Conservation (phyloP, 129 eudicot species). For the Kitagawia praeruptora region DNA sequence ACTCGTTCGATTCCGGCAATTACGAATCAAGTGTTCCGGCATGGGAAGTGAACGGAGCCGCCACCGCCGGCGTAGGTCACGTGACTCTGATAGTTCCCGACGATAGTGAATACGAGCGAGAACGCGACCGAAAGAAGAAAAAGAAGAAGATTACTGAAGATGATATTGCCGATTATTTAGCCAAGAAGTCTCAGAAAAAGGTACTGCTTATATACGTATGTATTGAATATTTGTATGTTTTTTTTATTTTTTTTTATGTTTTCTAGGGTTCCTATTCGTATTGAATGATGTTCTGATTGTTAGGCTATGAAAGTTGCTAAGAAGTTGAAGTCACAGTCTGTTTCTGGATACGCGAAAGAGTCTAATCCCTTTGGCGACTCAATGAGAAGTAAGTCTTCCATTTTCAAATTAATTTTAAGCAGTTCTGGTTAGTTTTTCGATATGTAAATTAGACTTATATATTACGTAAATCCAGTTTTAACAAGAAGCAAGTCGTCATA, state of each 20-base stretch:
- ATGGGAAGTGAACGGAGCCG: conserved; percentile 7
- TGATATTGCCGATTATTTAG: conserved; percentile 42
- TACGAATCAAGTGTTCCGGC: background rate
- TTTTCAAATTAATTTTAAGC: background rate
- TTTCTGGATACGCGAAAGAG: conserved; percentile 55
- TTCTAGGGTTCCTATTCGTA: conserved; percentile 8
- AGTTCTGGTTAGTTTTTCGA: too few species aligned
- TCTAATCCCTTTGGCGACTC: conserved; percentile 61
- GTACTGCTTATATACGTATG: conserved; percentile 7
- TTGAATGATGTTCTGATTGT: conserved; percentile 4
- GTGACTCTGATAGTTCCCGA: background rate
- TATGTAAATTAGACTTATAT: too few species aligned
- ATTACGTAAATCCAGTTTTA: too few species aligned
- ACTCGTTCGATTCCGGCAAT: background rate
- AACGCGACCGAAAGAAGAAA: conserved; percentile 16
- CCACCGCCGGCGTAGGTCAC: conserved; percentile 8
- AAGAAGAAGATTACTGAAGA: conserved; percentile 40
- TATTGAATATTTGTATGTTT: background rate
- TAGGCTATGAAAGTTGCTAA: conserved; percentile 56
- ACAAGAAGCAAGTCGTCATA: too few species aligned
- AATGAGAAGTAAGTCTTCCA: conserved; percentile 55
- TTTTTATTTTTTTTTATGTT: background rate
- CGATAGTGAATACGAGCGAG: conserved; percentile 16
- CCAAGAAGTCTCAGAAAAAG: conserved; percentile 61
- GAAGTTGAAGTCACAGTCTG: conserved; percentile 47